Conservation (phyloP, 1,284 basidiomycete species). For the Pascua guehoae region DNA sequence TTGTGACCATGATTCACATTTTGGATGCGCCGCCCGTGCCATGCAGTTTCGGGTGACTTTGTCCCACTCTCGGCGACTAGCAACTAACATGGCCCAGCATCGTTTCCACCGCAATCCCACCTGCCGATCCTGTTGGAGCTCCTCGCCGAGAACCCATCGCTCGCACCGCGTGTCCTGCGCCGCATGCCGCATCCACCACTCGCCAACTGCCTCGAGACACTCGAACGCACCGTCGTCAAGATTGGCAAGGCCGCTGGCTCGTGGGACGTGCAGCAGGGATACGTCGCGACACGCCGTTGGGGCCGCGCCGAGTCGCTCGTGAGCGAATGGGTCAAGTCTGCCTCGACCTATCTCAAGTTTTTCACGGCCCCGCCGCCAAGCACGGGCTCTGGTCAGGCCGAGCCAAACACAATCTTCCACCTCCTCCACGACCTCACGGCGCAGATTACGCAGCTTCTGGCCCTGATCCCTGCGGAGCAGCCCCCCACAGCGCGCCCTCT, state of each 20-base stretch:
- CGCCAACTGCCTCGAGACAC: constrained; percentile 30
- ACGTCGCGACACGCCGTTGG: constrained; percentile 28
- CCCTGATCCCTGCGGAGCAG: constrained; percentile 27
- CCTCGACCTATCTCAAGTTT: constrained; percentile 40
- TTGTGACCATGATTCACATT: background rate
- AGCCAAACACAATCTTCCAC: constrained; percentile 31
- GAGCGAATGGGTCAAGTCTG: constrained; percentile 27
- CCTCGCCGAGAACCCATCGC: constrained; percentile 31
- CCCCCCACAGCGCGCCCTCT: constrained; percentile 19
- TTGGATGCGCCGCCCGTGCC: too few species aligned
- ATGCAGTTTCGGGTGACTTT: too few species aligned
- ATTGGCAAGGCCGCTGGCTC: constrained; percentile 19
- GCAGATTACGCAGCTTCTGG: constrained; percentile 27
- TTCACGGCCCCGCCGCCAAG: constrained; percentile 20
- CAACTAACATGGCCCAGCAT: constrained; percentile 18
- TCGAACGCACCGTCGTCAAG: constrained; percentile 26
- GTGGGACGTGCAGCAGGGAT: constrained; percentile 18
- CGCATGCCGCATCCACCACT: constrained; percentile 38
- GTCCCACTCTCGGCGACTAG: too few species aligned
- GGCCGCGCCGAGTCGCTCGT: constrained; percentile 29
- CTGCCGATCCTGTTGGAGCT: constrained; percentile 40
- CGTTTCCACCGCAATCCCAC: constrained; percentile 38
- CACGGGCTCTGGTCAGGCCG: constrained; percentile 5
- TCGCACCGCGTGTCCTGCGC: constrained; percentile 28
- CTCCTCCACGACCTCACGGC: constrained; percentile 33